These are phyloP conservation scores for Exobasidium rhododendri DNA, from an alignment of 1,284 basidiomycete genomes.

Conservation along the genomic window DNA sequence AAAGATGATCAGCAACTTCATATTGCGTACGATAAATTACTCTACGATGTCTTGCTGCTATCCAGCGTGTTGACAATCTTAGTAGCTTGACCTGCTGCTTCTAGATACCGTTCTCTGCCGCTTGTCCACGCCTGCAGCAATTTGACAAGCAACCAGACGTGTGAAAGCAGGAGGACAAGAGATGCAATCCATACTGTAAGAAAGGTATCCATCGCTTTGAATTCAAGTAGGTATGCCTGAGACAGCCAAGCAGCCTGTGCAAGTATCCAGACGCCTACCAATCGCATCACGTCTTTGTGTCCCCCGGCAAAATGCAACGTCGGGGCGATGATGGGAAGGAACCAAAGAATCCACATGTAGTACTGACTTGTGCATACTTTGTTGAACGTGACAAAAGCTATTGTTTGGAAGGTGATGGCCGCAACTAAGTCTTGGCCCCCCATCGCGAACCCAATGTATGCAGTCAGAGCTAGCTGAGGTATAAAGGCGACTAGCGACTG, in stretches of 20 bases:
- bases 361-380: constrained; percentile 99
- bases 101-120: not conserved
- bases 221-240: constrained; percentile 50
- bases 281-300: constrained; percentile 56
- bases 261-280: constrained; percentile 65
- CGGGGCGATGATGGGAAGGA: constrained; percentile 78
- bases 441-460: constrained; percentile 69
- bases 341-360: constrained; percentile 93
- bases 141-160: constrained; percentile 27
- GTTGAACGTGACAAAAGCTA: constrained; percentile 87
- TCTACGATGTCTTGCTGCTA: too few species aligned
- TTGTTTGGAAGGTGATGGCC: constrained; percentile 87
- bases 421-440: constrained; percentile 66
- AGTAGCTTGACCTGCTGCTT: too few species aligned
- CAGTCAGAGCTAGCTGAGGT: constrained; percentile 69
- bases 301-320: constrained; percentile 61
- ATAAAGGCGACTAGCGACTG: constrained; percentile 47
- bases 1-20: too few species aligned
- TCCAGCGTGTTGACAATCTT: too few species aligned
- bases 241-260: constrained; percentile 45
- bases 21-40: too few species aligned
- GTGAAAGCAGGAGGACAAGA: constrained; percentile 32
- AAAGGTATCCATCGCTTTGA: constrained; percentile 41
- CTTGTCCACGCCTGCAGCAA: constrained; percentile 38
- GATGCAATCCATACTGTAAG: constrained; percentile 39